phyloP scores from a whole-genome alignment of 73 alveolate genomes.

The Tetrahymena elliotti region DNA sequence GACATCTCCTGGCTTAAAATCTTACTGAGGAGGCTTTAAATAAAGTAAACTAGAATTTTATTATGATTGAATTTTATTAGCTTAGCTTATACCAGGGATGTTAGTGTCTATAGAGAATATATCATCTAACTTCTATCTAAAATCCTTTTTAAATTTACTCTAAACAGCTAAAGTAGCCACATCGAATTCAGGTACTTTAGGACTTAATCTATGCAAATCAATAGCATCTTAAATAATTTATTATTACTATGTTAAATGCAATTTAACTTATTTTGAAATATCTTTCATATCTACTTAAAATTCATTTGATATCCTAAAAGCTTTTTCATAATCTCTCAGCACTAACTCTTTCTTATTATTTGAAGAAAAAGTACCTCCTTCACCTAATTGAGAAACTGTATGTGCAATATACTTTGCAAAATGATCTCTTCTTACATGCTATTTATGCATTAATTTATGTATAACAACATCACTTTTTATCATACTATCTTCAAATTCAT shows the following conservation, averaged over 20 bases:
- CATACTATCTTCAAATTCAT: constrained; percentile 22
- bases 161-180: constrained; percentile 10
- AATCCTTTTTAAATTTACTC: neutral
- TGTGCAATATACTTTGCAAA: constrained; percentile 31
- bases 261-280: constrained; percentile 10
- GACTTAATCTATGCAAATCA: constrained; percentile 17
- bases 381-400: constrained; percentile 1
- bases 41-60: neutral
- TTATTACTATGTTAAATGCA: neutral
- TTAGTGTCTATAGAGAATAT: neutral
- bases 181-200: constrained; percentile 29
- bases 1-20: neutral
- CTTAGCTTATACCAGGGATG: neutral
- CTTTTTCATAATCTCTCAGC: constrained; percentile 21
- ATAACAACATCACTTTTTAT: constrained; percentile 23
- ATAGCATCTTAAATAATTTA: neutral
- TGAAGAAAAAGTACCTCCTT: neutral
- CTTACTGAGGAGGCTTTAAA: neutral
- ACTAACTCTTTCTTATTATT: constrained; percentile 14
- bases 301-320: constrained; percentile 19
- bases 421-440: constrained; percentile 16
- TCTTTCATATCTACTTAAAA: constrained; percentile 10
- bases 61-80: neutral
- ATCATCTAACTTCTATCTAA: neutral
- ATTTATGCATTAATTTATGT: constrained; percentile 21